A percentile compares a stretch with the other conserved stretches of the same genome.
phyloP scores from a whole-genome alignment of 208 protist genomes.

The Trypanosoma avium region DNA sequence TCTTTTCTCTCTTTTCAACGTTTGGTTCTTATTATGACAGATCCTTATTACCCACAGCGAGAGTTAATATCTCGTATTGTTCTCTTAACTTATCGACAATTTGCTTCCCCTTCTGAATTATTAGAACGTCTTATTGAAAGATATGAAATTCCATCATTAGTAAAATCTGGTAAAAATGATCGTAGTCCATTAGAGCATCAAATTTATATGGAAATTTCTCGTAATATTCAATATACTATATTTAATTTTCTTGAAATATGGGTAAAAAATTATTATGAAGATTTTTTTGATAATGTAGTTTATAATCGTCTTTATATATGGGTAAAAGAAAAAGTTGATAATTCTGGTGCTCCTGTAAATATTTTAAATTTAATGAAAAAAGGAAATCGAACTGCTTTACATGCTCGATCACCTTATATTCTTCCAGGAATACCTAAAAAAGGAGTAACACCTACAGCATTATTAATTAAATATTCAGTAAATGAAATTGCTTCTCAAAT shows the following conservation, averaged over 20 bases:
- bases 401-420: not conserved
- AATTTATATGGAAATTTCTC: not conserved
- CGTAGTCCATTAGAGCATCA: conserved; percentile 21
- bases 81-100: conserved; percentile 32
- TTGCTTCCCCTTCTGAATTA: conserved; percentile 17
- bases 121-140: conserved; percentile 26
- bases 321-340: conserved; percentile 17
- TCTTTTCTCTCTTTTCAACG: conserved; percentile 15
- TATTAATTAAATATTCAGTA: conserved; percentile 19
- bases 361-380: conserved; percentile 28
- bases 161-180: conserved; percentile 18
- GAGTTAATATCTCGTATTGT: conserved; percentile 26
- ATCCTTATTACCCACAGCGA: conserved; percentile 6
- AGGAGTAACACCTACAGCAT: conserved; percentile 7
- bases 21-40: conserved; percentile 29
- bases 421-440: conserved; percentile 2
- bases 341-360: conserved; percentile 13
- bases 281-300: conserved; percentile 32
- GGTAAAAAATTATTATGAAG: conserved; percentile 25
- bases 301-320: conserved; percentile 9
- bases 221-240: conserved; percentile 11
- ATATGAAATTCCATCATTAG: conserved; percentile 26
- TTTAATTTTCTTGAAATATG: conserved; percentile 30
- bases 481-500: conserved; percentile 30
- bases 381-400: conserved; percentile 20